Base-by-base conservation (phyloP, 768 basidiomycete genomes). In the Mycena crocata region DNA sequence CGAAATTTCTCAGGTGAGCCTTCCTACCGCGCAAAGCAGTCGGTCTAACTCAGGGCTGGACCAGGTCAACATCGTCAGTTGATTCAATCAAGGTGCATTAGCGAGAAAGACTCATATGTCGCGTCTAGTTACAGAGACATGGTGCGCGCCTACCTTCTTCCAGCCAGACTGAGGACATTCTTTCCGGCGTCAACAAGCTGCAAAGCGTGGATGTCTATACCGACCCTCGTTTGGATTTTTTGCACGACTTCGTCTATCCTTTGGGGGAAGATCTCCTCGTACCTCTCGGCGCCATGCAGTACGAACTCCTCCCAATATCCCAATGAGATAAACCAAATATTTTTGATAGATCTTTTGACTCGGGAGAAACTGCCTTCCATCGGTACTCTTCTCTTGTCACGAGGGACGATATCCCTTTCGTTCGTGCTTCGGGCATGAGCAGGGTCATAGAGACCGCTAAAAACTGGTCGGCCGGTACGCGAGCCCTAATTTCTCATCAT, bases 61-160 rank as follows among this genome's bases (percentile, higher is more conserved):
- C 17, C 32, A 91, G 89, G 89, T 86, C 37, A 89, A 90, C 71
- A 84, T 90, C 49, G 89, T 90, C 73, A 66, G 88, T 76, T 32
- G 14, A 24, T 57, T 24, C 56, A 30, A 12, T 46, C 23, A 31
- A 34, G 49, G 39, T 31, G 7, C 39, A 37, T 30, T 28, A 13
- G 9, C n/a, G 15, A 50, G n/a, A 24, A 23, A 23, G 19, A 19
- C 44, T 55, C n/a, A 52, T n/a, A 23, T 31, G 31, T 50, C 35
- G 12, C 31, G 8, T n/a, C 1, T 54, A 94, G 93, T 80, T 95
- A 15, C 90, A 94, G 77, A 84, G 94, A 6, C 94, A 95, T 72
- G 93, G 93, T 2, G 88, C 92, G 2, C 87, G 94, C 32, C 93
- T 84, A 68, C 94, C 94, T 0, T 93, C 93, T 0, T 69, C 73